Base-by-base conservation (phyloP, 163 green algal species). In the Prototheca cutis region DNA sequence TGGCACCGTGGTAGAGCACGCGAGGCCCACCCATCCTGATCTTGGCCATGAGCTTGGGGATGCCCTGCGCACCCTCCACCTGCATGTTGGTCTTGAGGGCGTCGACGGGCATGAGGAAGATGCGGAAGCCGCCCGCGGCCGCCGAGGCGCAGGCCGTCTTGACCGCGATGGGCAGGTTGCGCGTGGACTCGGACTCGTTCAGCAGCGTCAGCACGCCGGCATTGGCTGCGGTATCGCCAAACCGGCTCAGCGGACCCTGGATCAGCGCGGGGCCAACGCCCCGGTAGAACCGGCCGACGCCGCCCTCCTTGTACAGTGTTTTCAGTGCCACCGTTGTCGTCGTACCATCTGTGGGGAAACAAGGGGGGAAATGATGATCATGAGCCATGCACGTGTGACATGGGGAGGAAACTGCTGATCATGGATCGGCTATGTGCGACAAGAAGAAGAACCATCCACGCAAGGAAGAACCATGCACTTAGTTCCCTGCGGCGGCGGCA, bases 201-300 rank as follows among this genome's bases (percentile, higher is more conserved):
- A 93, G 60, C 59, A 87, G 56, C 23, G 77, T 75, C 36, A 94
- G 70, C 65, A 90, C 66, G 53, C 88, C 89, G 3, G 87, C 85
- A 71, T 96, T 96, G 54, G 86, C 82, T 15, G 89, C 89, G 2
- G 89, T 96, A 78, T 96, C 89, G 47, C 89, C 88, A 72, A 96
- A 95, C 42, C 89, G 79, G 21, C 65, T 84, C 27, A 96, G 61
- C 7, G 88, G 89, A 23, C 84, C 85, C 76, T 96, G 87, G 31
- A 89, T 72, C 24, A 95, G 80, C 0, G 87, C 87, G 18, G 87
- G 87, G 5, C 64, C 70, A n/a, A 95, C 54, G 48, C 89, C 89
- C 24, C 84, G 74, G 71, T 96, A 96, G 71, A 96, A 96, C 29
- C 89, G 80, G 4, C 67, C 61, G 23, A 96, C 80, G 47, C 89